These are phyloP conservation scores for Trichoderma atrobrunneum DNA, from an alignment of 2,329 filamentous ascomycete genomes.

Conservation along the genomic window DNA sequence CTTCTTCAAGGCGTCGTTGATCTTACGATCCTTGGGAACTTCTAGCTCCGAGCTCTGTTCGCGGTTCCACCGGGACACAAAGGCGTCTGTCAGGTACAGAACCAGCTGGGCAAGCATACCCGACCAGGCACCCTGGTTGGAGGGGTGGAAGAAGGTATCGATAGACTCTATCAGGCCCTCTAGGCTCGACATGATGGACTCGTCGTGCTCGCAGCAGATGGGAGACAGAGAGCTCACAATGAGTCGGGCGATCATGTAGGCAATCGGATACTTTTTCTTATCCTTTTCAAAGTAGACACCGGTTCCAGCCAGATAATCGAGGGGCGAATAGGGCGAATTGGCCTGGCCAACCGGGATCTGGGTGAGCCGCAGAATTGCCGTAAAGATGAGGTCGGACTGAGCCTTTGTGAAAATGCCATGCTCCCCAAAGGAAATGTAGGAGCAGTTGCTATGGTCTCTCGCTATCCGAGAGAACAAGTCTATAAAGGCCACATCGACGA, in stretches of 20 bases:
- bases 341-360: conserved; percentile 97
- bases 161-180: conserved; percentile 92
- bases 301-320: conserved; percentile 80
- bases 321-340: conserved; percentile 82
- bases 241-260: conserved; percentile 90
- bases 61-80: conserved; percentile 95
- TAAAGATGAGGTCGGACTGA: conserved; percentile 91
- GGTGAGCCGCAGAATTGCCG: conserved; percentile 79
- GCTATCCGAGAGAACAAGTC: conserved; percentile 87
- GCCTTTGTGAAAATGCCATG: conserved; percentile 90
- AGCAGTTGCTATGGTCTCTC: conserved; percentile 73
- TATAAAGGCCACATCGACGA: conserved; percentile 81
- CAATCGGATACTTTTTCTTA: conserved; percentile 84
- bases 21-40: conserved; percentile 71
- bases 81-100: conserved; percentile 90
- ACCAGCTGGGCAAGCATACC: conserved; percentile 85
- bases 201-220: conserved; percentile 69
- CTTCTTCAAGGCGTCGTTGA: conserved; percentile 77
- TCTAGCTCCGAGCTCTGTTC: conserved; percentile 92
- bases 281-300: conserved; percentile 89
- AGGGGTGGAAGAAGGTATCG: conserved; percentile 98
- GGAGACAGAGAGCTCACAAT: conserved; percentile 92
- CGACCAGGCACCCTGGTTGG: conserved; percentile 91
- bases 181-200: conserved; percentile 78
- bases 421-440: conserved; percentile 75